Percentiles rank a stretch among this genome's conserved stretches.
Conservation (phyloP, 805 yeast species). For the Metschnikowia chrysomelidarum region DNA sequence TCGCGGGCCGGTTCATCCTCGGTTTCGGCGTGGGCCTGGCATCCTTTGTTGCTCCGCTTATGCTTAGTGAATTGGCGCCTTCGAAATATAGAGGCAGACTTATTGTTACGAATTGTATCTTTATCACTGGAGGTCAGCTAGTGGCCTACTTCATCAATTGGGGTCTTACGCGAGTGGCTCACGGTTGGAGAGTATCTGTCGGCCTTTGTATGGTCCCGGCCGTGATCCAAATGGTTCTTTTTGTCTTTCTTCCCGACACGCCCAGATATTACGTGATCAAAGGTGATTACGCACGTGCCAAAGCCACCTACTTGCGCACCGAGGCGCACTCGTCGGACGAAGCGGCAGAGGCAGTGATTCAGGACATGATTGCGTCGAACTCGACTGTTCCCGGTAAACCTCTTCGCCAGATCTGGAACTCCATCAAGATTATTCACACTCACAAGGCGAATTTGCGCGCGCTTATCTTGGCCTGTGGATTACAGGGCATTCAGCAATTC, state of each 20-base stretch:
- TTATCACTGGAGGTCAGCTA: conserved; percentile 93
- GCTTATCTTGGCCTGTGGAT: conserved; percentile 82
- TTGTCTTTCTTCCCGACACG: conserved; percentile 89
- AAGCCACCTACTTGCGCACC: conserved; percentile 58
- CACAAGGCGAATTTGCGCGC: conserved; percentile 86
- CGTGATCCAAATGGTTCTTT: conserved; percentile 68
- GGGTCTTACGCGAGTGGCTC: conserved; percentile 65
- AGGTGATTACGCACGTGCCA: conserved; percentile 64
- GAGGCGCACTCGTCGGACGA: conserved; percentile 63
- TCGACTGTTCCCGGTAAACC: conserved; percentile 44
- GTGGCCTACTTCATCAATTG: conserved; percentile 94
- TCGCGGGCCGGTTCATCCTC: conserved; percentile 85
- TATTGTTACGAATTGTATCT: conserved; percentile 82
- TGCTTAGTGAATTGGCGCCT: conserved; percentile 91
- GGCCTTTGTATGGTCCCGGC: conserved; percentile 91
- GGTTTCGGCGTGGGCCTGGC: conserved; percentile 98
- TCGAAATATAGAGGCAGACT: conserved; percentile 87
- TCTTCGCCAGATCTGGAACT: conserved; percentile 53
- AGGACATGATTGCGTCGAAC: conserved; percentile 54
- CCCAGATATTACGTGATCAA: conserved; percentile 85
- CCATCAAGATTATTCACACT: conserved; percentile 60
- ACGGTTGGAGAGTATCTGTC: conserved; percentile 93
- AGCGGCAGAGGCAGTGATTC: conserved; percentile 63
- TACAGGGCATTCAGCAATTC: conserved; percentile 95
- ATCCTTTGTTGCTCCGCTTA: conserved; percentile 89